Evolutionary conservation across 1,139 yeast species (phyloP).

Genomic region (Yamadazyma conglobata): DNA sequence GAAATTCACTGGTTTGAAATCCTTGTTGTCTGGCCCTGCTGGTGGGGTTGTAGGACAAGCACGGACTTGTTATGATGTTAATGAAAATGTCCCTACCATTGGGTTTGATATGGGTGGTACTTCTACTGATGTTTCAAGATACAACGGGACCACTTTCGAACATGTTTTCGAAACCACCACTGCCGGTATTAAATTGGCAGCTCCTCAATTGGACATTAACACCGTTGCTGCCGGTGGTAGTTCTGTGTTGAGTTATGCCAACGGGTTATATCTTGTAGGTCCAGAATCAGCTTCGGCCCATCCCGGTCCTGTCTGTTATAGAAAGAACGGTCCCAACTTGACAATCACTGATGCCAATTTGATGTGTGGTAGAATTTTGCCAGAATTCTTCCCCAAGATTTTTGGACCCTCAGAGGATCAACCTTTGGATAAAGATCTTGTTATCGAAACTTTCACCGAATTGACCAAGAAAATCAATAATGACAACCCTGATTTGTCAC

Average conservation of each 20-base stretch:
- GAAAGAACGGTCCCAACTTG: slow-evolving; percentile 50
- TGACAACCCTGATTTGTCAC: slow-evolving; percentile 26
- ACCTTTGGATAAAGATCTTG: slow-evolving; percentile 43
- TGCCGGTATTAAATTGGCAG: slow-evolving; percentile 53
- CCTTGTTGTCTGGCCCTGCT: slow-evolving; percentile 58
- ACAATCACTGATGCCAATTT: slow-evolving; percentile 58
- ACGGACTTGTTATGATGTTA: slow-evolving; percentile 42
- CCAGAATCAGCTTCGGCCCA: slow-evolving; percentile 57
- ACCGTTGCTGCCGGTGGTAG: slow-evolving; percentile 66
- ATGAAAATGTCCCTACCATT: slow-evolving; percentile 41
- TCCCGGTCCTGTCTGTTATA: slow-evolving; percentile 58
- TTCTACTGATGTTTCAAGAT: slow-evolving; percentile 53
- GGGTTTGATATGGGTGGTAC: slow-evolving; percentile 66
- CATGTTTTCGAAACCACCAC: slow-evolving; percentile 53
- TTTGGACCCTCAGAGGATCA: slow-evolving; percentile 52
- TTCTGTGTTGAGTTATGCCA: slow-evolving; percentile 44
- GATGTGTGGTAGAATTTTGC: slow-evolving; percentile 47
- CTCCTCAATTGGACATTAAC: slow-evolving; percentile 55
- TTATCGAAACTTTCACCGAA: slow-evolving; percentile 32
- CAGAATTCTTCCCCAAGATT: slow-evolving; percentile 50
- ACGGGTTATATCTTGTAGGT: slow-evolving; percentile 51
- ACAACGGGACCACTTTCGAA: slow-evolving; percentile 36
- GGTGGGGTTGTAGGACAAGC: slow-evolving; percentile 62
- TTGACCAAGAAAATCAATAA: slow-evolving; percentile 40
- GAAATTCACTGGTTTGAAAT: slow-evolving; percentile 48